Percentiles rank a stretch among this genome's conserved stretches.
These are phyloP conservation scores for Taphrina flavorubra DNA, from an alignment of 1,139 yeast species.

Conservation along the genomic window DNA sequence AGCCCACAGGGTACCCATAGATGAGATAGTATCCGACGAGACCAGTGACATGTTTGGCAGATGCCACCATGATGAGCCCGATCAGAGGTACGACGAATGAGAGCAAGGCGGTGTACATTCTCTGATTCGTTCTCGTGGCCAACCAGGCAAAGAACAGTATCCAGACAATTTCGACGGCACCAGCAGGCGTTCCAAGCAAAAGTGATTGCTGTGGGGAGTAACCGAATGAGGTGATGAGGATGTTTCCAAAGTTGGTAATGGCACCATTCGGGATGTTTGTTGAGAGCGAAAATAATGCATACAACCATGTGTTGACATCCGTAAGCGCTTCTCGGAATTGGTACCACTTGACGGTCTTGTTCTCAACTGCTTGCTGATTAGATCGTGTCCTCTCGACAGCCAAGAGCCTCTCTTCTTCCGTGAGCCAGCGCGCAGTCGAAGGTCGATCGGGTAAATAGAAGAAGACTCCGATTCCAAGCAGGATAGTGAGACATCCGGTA, in stretches of 20 bases:
- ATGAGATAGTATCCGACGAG: slow-evolving; percentile 48
- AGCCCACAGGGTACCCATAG: slow-evolving; percentile 53
- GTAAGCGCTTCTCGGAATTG: slow-evolving; percentile 56
- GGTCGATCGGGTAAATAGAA: slow-evolving; percentile 62
- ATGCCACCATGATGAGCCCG: slow-evolving; percentile 48
- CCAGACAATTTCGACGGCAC: slow-evolving; percentile 44
- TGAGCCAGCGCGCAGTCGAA: slow-evolving; percentile 60
- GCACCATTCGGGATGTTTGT: slow-evolving; percentile 49
- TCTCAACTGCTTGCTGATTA: slow-evolving; percentile 61
- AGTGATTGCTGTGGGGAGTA: slow-evolving; percentile 47
- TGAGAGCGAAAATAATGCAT: slow-evolving; percentile 49
- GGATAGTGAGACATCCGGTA: slow-evolving; percentile 57
- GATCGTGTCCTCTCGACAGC: slow-evolving; percentile 61
- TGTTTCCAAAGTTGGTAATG: slow-evolving; percentile 45
- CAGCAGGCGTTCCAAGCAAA: slow-evolving; percentile 48
- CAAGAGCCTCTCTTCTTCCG: slow-evolving; percentile 59
- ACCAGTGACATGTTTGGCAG: slow-evolving; percentile 47
- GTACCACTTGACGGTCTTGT: slow-evolving; percentile 58
- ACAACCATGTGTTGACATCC: slow-evolving; percentile 58
- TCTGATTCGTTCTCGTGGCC: slow-evolving; percentile 43
- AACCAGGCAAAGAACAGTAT: slow-evolving; percentile 46
- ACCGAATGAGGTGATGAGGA: slow-evolving; percentile 49
- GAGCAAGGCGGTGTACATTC: slow-evolving; percentile 45
- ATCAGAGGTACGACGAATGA: slow-evolving; percentile 45
- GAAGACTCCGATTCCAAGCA: slow-evolving; percentile 59